Conservation (phyloP, 257 asterid species). For the Petunia axillaris region DNA sequence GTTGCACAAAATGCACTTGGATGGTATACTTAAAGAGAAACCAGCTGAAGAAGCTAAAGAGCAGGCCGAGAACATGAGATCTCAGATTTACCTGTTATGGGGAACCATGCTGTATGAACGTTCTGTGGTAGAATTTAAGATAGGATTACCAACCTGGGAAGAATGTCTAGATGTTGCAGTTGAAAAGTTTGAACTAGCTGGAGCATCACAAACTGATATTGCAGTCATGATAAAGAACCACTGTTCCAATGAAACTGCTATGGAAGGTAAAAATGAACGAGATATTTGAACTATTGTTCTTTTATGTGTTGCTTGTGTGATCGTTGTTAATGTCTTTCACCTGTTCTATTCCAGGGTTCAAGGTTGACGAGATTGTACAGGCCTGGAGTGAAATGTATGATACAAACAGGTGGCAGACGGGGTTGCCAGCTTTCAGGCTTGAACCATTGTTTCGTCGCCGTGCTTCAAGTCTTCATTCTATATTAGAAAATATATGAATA, state of each 20-base stretch:
- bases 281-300: neutral
- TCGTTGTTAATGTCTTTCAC: constrained; percentile 3
- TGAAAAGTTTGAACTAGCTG: constrained; percentile 87
- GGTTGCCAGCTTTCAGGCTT: constrained; percentile 67
- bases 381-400: constrained; percentile 99
- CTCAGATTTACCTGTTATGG: constrained; percentile 86
- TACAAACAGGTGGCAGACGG: constrained; percentile 80
- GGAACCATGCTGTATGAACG: constrained; percentile 91
- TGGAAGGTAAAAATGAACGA: constrained; percentile 59
- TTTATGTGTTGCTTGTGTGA: neutral
- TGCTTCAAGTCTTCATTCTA: constrained; percentile 68
- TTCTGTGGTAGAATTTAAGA: constrained; percentile 88
- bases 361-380: constrained; percentile 93
- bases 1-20: constrained; percentile 64
- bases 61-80: constrained; percentile 69
- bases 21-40: constrained; percentile 55
- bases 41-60: constrained; percentile 67
- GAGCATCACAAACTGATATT: constrained; percentile 82
- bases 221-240: constrained; percentile 97
- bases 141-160: constrained; percentile 88
- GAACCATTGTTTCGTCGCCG: constrained; percentile 85
- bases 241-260: constrained; percentile 88
- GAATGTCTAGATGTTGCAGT: constrained; percentile 91
- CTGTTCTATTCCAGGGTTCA: constrained; percentile 60
- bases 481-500: constrained; percentile 65